These are phyloP conservation scores for Phalaenopsis hybrid DNA, from an alignment of 116 monocot genomes.

Conservation along the genomic window DNA sequence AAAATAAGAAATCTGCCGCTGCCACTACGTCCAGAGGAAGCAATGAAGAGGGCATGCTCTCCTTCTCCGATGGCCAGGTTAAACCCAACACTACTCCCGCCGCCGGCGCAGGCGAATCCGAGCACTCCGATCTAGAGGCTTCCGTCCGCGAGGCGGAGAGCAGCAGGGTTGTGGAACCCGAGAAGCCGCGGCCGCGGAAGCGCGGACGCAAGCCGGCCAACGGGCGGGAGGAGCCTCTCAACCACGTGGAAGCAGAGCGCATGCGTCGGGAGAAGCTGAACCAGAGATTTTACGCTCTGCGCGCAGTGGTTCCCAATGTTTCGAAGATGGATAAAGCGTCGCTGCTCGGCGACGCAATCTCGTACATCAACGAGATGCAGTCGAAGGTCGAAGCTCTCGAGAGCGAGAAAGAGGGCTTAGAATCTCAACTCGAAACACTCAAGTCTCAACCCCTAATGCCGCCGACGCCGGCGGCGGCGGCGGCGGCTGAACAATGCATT, in stretches of 20 bases:
- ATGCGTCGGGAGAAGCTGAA: slow-evolving; percentile 89
- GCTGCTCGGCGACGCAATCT: slow-evolving; percentile 74
- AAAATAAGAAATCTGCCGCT: slow-evolving; percentile 1
- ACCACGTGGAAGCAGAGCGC: slow-evolving; percentile 89
- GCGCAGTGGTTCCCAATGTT: slow-evolving; percentile 87
- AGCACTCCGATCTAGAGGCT: slow-evolving; percentile 55
- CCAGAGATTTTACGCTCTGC: slow-evolving; percentile 85
- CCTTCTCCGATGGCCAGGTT: slow-evolving; percentile 21
- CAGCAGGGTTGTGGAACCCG: slow-evolving; percentile 24
- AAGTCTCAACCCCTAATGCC: slow-evolving; percentile 7
- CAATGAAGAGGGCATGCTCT: slow-evolving; percentile 41
- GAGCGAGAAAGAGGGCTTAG: slow-evolving; percentile 39
- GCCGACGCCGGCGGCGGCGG: neutral
- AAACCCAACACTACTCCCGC: neutral
- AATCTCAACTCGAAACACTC: slow-evolving; percentile 15
- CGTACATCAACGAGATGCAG: slow-evolving; percentile 76
- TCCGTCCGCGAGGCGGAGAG: slow-evolving; percentile 54
- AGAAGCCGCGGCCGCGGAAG: slow-evolving; percentile 48
- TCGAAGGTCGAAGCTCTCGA: slow-evolving; percentile 34
- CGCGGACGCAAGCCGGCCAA: slow-evolving; percentile 88
- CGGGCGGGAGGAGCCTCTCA: slow-evolving; percentile 82
- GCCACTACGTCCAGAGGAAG: slow-evolving; percentile 17
- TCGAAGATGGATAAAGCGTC: slow-evolving; percentile 98
- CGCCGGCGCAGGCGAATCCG: slow-evolving; percentile 17
- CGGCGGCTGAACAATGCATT: too few relatives aligned